phyloP scores from a whole-genome alignment of 163 green algal genomes.

The Scenedesmus sp. region DNA sequence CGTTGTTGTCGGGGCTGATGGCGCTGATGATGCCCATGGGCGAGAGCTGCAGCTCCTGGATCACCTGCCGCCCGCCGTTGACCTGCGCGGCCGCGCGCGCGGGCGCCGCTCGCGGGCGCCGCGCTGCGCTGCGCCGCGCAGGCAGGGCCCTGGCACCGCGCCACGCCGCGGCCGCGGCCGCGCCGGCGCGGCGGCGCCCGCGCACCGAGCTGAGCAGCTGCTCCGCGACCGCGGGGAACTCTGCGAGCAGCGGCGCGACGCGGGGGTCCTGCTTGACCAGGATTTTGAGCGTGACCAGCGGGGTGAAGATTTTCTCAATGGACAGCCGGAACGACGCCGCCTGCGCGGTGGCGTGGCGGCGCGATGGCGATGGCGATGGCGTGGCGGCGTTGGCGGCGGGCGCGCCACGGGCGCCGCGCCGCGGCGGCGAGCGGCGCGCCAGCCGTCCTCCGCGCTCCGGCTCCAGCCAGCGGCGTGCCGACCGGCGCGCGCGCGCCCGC shows the following conservation, averaged over 20 bases:
- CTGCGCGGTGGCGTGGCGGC: not conserved
- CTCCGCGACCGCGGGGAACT: conserved; percentile 29
- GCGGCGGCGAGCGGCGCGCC: not conserved
- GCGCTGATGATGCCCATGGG: conserved; percentile 43
- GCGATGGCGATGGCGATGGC: too few species aligned
- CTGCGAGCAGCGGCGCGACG: not conserved
- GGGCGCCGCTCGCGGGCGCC: too few species aligned
- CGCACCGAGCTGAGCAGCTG: conserved; percentile 29
- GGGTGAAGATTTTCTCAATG: conserved; percentile 48
- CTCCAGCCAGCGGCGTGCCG: not conserved
- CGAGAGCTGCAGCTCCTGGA: conserved; percentile 49
- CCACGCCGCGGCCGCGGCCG: too few species aligned
- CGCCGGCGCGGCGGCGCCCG: too few species aligned
- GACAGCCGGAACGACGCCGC: conserved; percentile 43
- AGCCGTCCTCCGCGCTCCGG: too few species aligned
- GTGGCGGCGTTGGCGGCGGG: not conserved
- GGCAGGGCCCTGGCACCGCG: not conserved
- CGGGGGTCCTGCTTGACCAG: conserved; percentile 36
- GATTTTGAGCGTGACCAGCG: conserved; percentile 45
- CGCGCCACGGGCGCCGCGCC: not conserved
- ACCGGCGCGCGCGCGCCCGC: not conserved
- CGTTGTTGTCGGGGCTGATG: conserved; percentile 38
- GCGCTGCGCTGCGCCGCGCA: not conserved
- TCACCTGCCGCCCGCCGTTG: conserved; percentile 12
- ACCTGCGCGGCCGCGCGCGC: conserved; percentile 33